Percentiles rank a stretch among this genome's conserved stretches.
These are phyloP conservation scores for Talaromyces sp. DNA, from an alignment of 2,329 filamentous ascomycete genomes.

Conservation along the genomic window DNA sequence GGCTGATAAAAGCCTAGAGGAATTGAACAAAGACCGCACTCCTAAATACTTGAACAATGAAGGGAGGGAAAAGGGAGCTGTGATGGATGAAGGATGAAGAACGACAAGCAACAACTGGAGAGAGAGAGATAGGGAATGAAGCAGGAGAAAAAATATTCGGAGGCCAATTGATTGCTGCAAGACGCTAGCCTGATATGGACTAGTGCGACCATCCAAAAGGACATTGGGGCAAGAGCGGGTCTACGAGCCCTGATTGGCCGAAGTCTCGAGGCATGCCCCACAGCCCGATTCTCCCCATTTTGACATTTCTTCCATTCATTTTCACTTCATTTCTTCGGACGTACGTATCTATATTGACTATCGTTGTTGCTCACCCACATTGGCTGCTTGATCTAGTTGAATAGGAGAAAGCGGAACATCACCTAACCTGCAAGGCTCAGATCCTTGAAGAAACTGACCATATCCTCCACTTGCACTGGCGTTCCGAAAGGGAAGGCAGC, in stretches of 20 bases:
- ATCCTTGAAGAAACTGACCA: not conserved
- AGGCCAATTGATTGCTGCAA: conserved; percentile 3
- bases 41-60: not conserved
- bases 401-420: not conserved
- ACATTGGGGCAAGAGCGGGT: not conserved
- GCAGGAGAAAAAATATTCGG: conserved; percentile 20
- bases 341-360: not conserved
- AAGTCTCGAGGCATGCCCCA: not conserved
- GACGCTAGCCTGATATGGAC: conserved; percentile 10
- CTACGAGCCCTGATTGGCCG: conserved; percentile 1
- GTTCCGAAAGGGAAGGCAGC: not conserved
- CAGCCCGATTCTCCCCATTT: not conserved
- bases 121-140: not conserved
- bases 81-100: not conserved
- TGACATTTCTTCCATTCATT: not conserved
- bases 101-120: not conserved
- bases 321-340: not conserved
- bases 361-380: not conserved
- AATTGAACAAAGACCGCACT: not conserved
- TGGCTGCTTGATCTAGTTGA: not conserved
- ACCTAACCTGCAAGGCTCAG: not conserved
- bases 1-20: conserved; percentile 7
- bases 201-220: not conserved
- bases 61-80: not conserved
- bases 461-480: conserved; percentile 6